These are phyloP conservation scores for Astragalus membranaceus DNA, from an alignment of 306 rosid genomes.

Conservation along the genomic window DNA sequence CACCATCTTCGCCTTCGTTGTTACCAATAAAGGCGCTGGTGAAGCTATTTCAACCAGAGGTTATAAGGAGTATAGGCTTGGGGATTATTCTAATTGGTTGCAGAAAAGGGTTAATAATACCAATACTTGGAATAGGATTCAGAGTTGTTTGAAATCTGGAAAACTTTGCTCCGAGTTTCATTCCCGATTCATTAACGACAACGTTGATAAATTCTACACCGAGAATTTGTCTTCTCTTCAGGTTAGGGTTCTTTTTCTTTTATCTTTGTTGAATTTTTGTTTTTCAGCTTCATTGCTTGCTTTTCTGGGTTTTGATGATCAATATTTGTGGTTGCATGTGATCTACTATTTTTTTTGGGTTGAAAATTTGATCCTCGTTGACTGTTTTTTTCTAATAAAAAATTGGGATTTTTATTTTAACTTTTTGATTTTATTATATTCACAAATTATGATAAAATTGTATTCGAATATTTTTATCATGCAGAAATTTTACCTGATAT, in stretches of 20 bases:
- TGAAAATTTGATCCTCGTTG: neutral
- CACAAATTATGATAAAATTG: neutral
- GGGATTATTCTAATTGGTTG: constrained; percentile 79
- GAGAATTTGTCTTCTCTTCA: constrained; percentile 56
- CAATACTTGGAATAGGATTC: constrained; percentile 55
- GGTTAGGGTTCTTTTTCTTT: constrained; percentile 21
- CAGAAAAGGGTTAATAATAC: constrained; percentile 53
- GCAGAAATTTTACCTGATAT: neutral
- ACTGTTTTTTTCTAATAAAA: neutral
- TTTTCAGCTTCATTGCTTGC: neutral
- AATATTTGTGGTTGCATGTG: neutral
- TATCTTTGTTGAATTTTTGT: neutral
- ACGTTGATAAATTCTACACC: neutral
- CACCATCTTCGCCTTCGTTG: constrained; percentile 63
- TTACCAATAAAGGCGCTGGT: constrained; percentile 69
- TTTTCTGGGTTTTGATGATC: neutral
- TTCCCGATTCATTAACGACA: neutral
- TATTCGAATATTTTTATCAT: neutral
- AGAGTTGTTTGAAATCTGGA: constrained; percentile 51
- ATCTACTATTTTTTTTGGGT: neutral
- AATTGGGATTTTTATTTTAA: neutral
- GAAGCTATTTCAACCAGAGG: constrained; percentile 35
- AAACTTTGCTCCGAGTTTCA: constrained; percentile 39
- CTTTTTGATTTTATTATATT: neutral
- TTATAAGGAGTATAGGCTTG: constrained; percentile 68